phyloP scores from a whole-genome alignment of 768 basidiomycete species.

The Tylopilus felleus region DNA sequence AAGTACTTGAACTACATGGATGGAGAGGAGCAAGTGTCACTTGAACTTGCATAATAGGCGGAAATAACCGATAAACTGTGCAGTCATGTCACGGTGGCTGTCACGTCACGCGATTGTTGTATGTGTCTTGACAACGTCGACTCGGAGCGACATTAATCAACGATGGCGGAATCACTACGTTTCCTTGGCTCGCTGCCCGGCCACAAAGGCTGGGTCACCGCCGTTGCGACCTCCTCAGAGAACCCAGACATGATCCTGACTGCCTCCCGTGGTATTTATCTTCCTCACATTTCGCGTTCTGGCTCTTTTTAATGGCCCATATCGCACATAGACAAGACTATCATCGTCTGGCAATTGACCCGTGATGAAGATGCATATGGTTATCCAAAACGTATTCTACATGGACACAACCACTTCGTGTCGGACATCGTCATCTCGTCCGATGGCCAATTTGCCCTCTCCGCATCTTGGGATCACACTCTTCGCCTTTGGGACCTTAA shows the following conservation, averaged over 20 bases:
- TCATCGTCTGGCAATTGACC: conserved; percentile 99
- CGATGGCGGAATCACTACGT: conserved; percentile 82
- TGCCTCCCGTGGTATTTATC: conserved; percentile 83
- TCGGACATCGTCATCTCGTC: conserved; percentile 99
- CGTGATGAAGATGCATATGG: conserved; percentile 90
- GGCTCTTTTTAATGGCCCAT: conserved; percentile 19
- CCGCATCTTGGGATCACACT: conserved; percentile 99
- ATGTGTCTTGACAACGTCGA: conserved; percentile 21
- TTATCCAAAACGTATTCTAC: conserved; percentile 94
- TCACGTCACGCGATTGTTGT: conserved; percentile 40
- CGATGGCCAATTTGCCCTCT: conserved; percentile 98
- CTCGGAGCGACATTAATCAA: conserved; percentile 21
- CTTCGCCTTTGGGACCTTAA: conserved; percentile 99
- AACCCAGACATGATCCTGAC: conserved; percentile 99
- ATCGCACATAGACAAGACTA: conserved; percentile 93
- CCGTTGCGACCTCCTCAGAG: conserved; percentile 96
- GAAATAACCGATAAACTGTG: conserved; percentile 48
- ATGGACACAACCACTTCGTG: conserved; percentile 99
- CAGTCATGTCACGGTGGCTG: conserved; percentile 66
- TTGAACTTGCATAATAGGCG: neutral
- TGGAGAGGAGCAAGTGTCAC: neutral
- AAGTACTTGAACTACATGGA: neutral
- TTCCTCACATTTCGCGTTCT: conserved; percentile 3
- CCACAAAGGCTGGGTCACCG: conserved; percentile 97
- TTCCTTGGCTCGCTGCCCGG: conserved; percentile 90